These are phyloP conservation scores for Coniochaeta prunicola DNA, from an alignment of 2,329 filamentous ascomycete species.

Conservation along the genomic window DNA sequence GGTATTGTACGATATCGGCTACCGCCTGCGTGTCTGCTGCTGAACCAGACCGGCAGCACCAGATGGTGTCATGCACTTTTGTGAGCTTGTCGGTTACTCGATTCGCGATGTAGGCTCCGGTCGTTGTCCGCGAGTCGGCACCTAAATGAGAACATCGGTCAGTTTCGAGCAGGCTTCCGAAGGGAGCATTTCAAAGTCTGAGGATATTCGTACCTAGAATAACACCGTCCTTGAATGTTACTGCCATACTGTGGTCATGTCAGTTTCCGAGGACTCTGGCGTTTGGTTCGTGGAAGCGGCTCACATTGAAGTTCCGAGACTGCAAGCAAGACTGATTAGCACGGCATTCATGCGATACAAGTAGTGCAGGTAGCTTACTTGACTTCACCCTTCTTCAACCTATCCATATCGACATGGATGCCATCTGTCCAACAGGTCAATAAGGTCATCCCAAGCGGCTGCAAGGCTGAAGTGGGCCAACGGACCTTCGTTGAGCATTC, in stretches of 20 bases:
- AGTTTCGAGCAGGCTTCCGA: no score
- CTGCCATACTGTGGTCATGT: conserved; percentile 72
- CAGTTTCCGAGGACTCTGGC: conserved; percentile 11
- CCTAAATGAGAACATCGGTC: conserved; percentile 42
- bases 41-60: conserved; percentile 97
- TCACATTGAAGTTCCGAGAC: conserved; percentile 95
- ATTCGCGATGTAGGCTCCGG: conserved; percentile 96
- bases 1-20: conserved; percentile 95
- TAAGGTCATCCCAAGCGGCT: neutral
- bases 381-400: conserved; percentile 96
- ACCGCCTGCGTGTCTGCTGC: conserved; percentile 97
- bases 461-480: conserved; percentile 2
- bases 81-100: conserved; percentile 99
- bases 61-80: conserved; percentile 96
- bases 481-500: conserved; percentile 57
- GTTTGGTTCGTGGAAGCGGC: conserved; percentile 7
- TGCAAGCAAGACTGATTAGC: conserved; percentile 33
- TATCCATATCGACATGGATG: conserved; percentile 98
- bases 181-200: neutral
- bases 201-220: conserved; percentile 61
- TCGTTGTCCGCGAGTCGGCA: conserved; percentile 95
- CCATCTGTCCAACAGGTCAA: conserved; percentile 61
- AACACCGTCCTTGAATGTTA: conserved; percentile 97
- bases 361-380: conserved; percentile 57
- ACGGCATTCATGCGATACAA: conserved; percentile 12